Conservation (phyloP, 1,284 basidiomycete genomes). For the Chalciporus sp. region DNA sequence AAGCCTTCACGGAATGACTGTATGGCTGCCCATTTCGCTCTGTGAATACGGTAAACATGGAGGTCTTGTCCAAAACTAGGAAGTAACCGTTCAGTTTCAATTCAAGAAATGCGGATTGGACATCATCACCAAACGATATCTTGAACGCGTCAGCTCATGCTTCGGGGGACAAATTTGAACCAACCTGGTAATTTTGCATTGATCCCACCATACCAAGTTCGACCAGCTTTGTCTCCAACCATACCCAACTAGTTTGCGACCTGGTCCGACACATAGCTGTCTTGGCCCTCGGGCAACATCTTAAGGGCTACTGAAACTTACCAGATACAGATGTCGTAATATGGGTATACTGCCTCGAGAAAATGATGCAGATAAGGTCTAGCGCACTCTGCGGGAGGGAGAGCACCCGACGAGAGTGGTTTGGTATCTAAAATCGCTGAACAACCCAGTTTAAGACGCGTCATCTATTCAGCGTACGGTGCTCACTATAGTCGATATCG, state of each 20-base stretch:
- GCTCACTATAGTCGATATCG: conserved; percentile 86
- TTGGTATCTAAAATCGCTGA: conserved; percentile 83
- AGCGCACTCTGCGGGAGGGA: conserved; percentile 80
- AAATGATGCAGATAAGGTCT: conserved; percentile 86
- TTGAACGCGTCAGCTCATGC: conserved; percentile 24
- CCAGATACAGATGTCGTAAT: conserved; percentile 89
- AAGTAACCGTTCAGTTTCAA: conserved; percentile 7
- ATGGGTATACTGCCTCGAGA: conserved; percentile 73
- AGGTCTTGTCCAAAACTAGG: conserved; percentile 78
- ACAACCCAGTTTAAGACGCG: conserved; percentile 1
- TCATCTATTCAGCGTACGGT: background rate
- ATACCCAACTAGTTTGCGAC: conserved; percentile 89
- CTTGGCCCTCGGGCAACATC: background rate
- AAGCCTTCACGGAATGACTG: conserved; percentile 81
- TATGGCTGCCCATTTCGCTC: conserved; percentile 72
- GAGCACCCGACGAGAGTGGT: conserved; percentile 73
- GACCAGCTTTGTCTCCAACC: conserved; percentile 89
- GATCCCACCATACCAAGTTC: conserved; percentile 86
- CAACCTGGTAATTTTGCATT: conserved; percentile 69
- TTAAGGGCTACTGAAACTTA: conserved; percentile 26
- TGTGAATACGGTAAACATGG: conserved; percentile 89
- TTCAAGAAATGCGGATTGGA: background rate
- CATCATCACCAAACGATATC: conserved; percentile 59
- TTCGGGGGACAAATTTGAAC: conserved; percentile 13
- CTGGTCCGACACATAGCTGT: conserved; percentile 34